Evolutionary conservation across 2,329 filamentous ascomycete species (phyloP).

Genomic region (Fusarium sarcochroum): DNA sequence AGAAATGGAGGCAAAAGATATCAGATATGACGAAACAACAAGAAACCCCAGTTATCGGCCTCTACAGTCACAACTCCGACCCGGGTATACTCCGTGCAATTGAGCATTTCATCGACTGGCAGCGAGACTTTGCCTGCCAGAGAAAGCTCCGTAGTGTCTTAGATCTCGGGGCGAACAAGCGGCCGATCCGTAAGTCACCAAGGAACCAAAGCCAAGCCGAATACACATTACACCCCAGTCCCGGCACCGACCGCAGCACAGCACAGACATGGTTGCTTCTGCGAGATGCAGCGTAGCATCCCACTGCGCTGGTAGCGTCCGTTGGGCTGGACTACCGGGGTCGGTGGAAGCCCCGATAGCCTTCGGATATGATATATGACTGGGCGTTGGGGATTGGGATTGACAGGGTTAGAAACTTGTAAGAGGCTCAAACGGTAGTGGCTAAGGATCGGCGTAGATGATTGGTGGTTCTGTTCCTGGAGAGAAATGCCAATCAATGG

Average conservation of each 20-base stretch:
- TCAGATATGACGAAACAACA: slow-evolving; percentile 24
- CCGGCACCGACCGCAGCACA: neutral
- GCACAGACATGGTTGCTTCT: slow-evolving; percentile 24
- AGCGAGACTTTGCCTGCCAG: slow-evolving; percentile 4
- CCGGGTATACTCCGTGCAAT: neutral
- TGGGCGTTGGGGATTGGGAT: neutral
- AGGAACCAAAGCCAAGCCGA: neutral
- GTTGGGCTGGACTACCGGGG: neutral
- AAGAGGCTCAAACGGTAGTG: slow-evolving; percentile 31
- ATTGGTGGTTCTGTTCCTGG: slow-evolving; percentile 2
- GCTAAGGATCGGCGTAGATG: neutral
- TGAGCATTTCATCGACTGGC: slow-evolving; percentile 27
- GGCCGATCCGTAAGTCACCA: slow-evolving; percentile 32
- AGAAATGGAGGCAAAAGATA: slow-evolving; percentile 16
- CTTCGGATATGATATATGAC: slow-evolving; percentile 40
- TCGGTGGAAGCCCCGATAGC: slow-evolving; percentile 8
- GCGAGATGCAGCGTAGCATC: slow-evolving; percentile 19
- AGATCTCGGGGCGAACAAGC: slow-evolving; percentile 36
- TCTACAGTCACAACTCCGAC: neutral
- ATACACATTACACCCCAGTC: neutral
- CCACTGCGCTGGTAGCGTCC: slow-evolving; percentile 29
- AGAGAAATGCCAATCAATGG: neutral
- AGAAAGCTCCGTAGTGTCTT: slow-evolving; percentile 34
- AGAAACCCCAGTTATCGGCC: neutral
- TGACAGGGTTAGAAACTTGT: neutral